Evolutionary conservation across 495 filamentous ascomycete genomes (phyloP), one percentile per base, ranked within the genome.

Genomic region (Pseudomonodictys pantanalensis): DNA sequence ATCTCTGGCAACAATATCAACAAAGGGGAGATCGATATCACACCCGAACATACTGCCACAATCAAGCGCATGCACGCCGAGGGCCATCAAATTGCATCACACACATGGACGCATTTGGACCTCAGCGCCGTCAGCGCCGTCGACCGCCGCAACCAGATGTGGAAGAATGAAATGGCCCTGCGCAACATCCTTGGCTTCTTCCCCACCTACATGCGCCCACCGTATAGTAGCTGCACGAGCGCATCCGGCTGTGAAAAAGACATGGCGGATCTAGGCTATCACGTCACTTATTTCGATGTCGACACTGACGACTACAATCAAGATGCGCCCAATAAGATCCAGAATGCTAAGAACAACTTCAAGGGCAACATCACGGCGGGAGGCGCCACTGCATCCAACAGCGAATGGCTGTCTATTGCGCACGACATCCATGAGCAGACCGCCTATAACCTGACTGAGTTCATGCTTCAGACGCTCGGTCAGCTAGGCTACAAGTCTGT

Each of bases 161-260:
- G 81, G 46, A 89, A 85, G 78, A 88, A 89, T 56, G 90, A 93
- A 71, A 88, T 86, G 54, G 90, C 89, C 0, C 64, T 93, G 18
- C 84, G 86, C 42, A 89, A 89, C 49, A 85, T 95, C 54, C 76
- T 92, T 6, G 90, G 90, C 11, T 83, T 83, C 60, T 86, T 91
- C 71, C 90, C 90, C 2, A 87, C 88, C 1, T 95, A 95, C 69
- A 91, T 95, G 87, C 80, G 86, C 44, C 89, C 89, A 2, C 89
- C 89, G 5, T 95, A 86, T 72, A 88, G 86, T 23, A 86, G 83
- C 66, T 92, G 89, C 68, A 77, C 76, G 26, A 68, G 71, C 2
- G 77, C 76, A 20, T 75, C 76, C 2, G 74, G 73, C 12, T 92
- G 89, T 67, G 73, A 82, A 51, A 72, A 71, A 8, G 81, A 85